Evolutionary conservation across 148 eudicot species (phyloP).

Genomic region (Amaranthus cruentus): DNA sequence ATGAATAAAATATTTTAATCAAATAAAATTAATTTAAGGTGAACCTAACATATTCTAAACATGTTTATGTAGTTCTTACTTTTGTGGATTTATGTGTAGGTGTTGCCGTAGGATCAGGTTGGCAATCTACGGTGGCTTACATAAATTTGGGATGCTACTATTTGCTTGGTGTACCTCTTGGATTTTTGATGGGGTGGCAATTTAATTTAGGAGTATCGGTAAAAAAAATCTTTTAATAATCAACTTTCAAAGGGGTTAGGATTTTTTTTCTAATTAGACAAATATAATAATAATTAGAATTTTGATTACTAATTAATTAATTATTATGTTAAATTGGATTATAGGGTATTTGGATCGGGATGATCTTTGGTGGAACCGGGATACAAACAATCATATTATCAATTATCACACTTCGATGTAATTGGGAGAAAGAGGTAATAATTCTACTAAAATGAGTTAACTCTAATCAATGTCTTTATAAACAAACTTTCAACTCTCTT

Average conservation of each 20-base stretch:
- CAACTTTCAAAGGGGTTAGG: too few relatives aligned
- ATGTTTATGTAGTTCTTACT: not conserved
- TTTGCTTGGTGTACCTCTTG: constrained; percentile 33
- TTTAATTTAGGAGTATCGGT: constrained; percentile 29
- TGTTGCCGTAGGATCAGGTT: constrained; percentile 38
- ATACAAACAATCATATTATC: constrained; percentile 41
- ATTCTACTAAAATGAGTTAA: not conserved
- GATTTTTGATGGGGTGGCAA: constrained; percentile 29
- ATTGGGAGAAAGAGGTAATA: constrained; percentile 53
- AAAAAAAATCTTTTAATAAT: not conserved
- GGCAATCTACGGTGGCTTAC: constrained; percentile 37
- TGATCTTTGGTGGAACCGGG: constrained; percentile 51
- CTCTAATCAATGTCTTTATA: too few relatives aligned
- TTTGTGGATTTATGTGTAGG: constrained; percentile 24
- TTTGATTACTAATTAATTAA: not conserved
- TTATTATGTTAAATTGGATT: not conserved
- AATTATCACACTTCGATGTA: constrained; percentile 33
- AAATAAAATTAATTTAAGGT: too few relatives aligned
- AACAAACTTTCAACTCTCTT: too few relatives aligned
- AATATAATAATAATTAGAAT: too few relatives aligned
- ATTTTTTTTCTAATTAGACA: too few relatives aligned
- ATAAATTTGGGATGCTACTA: constrained; percentile 33
- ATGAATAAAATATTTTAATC: too few relatives aligned
- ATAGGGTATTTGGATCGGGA: constrained; percentile 55
- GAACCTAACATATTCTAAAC: too few relatives aligned